A percentile compares a stretch with the other conserved stretches of the same genome.
phyloP scores from a whole-genome alignment of 2,329 filamentous ascomycete genomes.

The Botrytis galanthina region DNA sequence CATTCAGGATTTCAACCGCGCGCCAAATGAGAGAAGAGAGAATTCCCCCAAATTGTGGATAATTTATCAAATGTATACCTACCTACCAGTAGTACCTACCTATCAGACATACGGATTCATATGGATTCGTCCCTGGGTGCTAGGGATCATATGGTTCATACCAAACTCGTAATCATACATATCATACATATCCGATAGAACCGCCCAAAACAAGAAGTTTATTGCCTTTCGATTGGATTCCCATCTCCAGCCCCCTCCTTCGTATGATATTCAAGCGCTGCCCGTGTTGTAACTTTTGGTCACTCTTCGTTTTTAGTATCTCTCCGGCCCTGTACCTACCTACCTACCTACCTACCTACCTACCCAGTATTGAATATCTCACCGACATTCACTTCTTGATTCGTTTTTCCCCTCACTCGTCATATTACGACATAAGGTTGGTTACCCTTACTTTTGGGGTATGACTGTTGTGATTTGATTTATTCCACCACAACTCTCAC shows the following conservation, averaged over 20 bases:
- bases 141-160: background rate
- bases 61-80: background rate
- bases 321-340: constrained; percentile 3
- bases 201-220: background rate
- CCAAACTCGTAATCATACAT: background rate
- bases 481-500: background rate
- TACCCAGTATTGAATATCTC: constrained; percentile 4
- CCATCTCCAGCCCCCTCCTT: constrained; percentile 1
- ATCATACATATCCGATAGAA: background rate
- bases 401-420: constrained; percentile 14
- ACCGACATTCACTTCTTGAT: constrained; percentile 20
- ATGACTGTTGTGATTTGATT: constrained; percentile 10
- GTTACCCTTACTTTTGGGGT: background rate
- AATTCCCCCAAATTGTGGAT: background rate
- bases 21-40: background rate
- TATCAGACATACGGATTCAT: background rate
- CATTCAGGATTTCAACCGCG: constrained; percentile 6
- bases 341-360: background rate
- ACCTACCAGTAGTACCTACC: too few relatives aligned
- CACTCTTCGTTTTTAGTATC: background rate
- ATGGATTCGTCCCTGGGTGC: background rate
- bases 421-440: constrained; percentile 13
- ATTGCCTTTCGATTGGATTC: background rate
- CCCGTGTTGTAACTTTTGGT: background rate
- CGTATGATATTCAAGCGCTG: background rate